Conservation (phyloP, 23 red algal species). For the Gracilariopsis chorda region DNA sequence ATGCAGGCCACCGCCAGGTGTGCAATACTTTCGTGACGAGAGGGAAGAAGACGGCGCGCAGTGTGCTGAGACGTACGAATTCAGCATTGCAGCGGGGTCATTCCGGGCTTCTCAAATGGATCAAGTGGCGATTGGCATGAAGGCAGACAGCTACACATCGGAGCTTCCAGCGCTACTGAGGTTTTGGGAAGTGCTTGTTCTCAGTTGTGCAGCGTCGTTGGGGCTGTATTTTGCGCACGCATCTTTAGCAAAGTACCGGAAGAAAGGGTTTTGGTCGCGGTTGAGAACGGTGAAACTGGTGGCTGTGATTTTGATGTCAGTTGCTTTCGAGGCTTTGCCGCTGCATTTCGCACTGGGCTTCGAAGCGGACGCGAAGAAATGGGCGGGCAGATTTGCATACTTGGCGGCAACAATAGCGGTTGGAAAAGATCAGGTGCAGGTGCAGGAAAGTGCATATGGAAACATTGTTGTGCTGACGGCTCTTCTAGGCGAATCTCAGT, state of each 20-base stretch:
- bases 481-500: slow-evolving; percentile 16
- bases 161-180: not conserved
- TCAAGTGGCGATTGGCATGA: slow-evolving; percentile 7
- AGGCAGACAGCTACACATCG: not conserved
- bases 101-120: slow-evolving; percentile 13
- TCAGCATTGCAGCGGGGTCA: not conserved
- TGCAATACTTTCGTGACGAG: slow-evolving; percentile 15
- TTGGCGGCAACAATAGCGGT: slow-evolving; percentile 24
- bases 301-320: not conserved
- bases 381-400: slow-evolving; percentile 14
- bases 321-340: slow-evolving; percentile 13
- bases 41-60: not conserved
- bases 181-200: slow-evolving; percentile 1
- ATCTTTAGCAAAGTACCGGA: not conserved
- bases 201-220: not conserved
- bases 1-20: not conserved
- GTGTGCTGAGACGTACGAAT: slow-evolving; percentile 2
- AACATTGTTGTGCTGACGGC: slow-evolving; percentile 30
- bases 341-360: slow-evolving; percentile 7
- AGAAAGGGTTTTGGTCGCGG: not conserved
- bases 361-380: not conserved
- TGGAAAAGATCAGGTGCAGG: not conserved
- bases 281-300: not conserved
- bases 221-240: slow-evolving; percentile 6
- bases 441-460: not conserved